Base-by-base conservation (phyloP, 208 protist species). In the Balamuthia mandrillaris region DNA sequence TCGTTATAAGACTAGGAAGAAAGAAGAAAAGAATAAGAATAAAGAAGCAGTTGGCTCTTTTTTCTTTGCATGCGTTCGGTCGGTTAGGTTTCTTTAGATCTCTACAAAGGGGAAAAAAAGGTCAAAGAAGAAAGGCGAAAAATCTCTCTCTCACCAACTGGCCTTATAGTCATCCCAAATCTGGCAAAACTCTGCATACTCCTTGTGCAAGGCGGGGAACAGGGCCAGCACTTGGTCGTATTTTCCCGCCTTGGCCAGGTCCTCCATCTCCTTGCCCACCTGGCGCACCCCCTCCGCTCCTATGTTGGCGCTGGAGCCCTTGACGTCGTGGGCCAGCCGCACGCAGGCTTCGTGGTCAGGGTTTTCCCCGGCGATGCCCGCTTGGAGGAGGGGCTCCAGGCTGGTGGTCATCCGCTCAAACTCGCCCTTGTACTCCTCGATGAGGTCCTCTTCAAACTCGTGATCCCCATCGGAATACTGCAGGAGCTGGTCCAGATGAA, bases 391-490 rank as follows among this genome's bases (percentile, higher is more conserved):
- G 45, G 68, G 68, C 31, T 78, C 68, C 10, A 78, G 18, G 3
- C 37, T 78, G 0, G 3, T 18, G 3, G 58, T n/a, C 24, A 56
- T 7, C 7, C 37, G 31, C 5, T 2, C 1, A 18, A 78, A 29
- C 18, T 78, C 68, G n/a, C 37, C 27, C 68, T 78, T 78, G 68
- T 78, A 78, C 0, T 41, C 51, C 58, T 78, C 68, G 31, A 78
- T 78, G 27, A 78, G 68, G 29, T 78, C 68, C 24, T 78, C 68
- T 16, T 78, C 68, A 33, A 78, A 78, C 58, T 78, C 68, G 27
- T 78, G 68, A 37, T 78, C 68, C 10, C 68, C 68, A 41, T 78
- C 68, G 7, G 68, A 78, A 31, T 60, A 44, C 68, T 78, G 68
- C 7, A 27, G 39, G 45, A 78, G 51, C 29, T 78, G 68, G 31